phyloP scores from a whole-genome alignment of 805 yeast species.

The Metschnikowia amazonensis region DNA sequence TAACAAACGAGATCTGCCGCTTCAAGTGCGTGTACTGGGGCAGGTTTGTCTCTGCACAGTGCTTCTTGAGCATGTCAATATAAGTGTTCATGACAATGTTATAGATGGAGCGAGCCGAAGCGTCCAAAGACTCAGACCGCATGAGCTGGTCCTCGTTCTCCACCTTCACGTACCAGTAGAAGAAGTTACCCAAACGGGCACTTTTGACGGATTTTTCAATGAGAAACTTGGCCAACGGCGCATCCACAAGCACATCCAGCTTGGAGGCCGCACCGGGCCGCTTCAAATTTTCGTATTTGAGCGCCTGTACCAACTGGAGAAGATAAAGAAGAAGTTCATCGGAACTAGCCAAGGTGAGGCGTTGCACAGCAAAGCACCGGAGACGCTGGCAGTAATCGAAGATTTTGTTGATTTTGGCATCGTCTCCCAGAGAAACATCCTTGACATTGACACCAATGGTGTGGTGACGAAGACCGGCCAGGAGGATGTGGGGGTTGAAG shows the following conservation, averaged over 20 bases:
- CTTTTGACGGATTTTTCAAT: conserved; percentile 67
- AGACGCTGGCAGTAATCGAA: conserved; percentile 52
- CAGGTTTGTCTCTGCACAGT: conserved; percentile 25
- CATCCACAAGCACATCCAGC: conserved; percentile 26
- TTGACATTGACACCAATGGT: conserved; percentile 12
- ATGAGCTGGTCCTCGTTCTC: conserved; percentile 65
- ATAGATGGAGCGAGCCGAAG: conserved; percentile 23
- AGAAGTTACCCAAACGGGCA: conserved; percentile 67
- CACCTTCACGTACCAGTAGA: conserved; percentile 90
- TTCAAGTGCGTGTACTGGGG: conserved; percentile 39
- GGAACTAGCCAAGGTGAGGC: conserved; percentile 73
- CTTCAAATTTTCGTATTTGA: conserved; percentile 63
- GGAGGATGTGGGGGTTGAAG: conserved; percentile 49
- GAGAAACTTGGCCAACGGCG: conserved; percentile 72
- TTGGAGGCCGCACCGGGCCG: conserved; percentile 6
- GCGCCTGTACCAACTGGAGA: conserved; percentile 87
- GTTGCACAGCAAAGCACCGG: conserved; percentile 82
- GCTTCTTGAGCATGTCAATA: conserved; percentile 33
- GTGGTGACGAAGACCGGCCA: conserved; percentile 14
- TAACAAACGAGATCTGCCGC: conserved; percentile 68
- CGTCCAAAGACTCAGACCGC: conserved; percentile 2
- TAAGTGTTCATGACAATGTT: conserved; percentile 37
- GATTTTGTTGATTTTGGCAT: conserved; percentile 29
- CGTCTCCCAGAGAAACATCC: conserved; percentile 21
- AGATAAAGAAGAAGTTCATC: conserved; percentile 77